A percentile compares a stretch with the other conserved stretches of the same genome.
These are phyloP conservation scores for Bonnemaisonia californica DNA, from an alignment of 31 red algal species.

Conservation along the genomic window DNA sequence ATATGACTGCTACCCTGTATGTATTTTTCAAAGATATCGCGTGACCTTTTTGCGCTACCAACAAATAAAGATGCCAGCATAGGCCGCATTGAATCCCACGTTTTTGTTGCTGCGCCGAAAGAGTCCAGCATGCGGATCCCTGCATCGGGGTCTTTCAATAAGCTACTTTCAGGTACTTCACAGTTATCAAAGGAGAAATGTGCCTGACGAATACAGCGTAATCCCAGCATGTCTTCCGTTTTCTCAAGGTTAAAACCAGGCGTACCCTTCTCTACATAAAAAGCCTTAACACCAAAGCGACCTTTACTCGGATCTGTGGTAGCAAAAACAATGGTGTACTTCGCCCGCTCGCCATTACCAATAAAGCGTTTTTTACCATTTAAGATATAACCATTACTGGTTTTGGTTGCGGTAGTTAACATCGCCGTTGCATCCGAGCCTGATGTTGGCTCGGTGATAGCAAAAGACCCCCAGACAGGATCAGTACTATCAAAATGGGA, in stretches of 20 bases:
- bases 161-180: too few relatives aligned
- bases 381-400: slow-evolving; percentile 6
- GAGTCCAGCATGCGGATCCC: too few relatives aligned
- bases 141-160: too few relatives aligned
- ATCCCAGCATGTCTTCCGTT: too few relatives aligned
- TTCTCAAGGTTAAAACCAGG: slow-evolving; percentile 4
- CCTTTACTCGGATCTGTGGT: slow-evolving; percentile 1
- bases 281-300: not conserved
- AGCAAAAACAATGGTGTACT: slow-evolving; percentile 19
- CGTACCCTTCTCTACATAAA: not conserved
- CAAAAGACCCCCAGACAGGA: not conserved
- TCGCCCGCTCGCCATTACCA: not conserved
- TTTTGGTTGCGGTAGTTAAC: slow-evolving; percentile 7
- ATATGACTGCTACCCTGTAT: too few relatives aligned
- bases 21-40: too few relatives aligned
- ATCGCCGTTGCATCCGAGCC: slow-evolving; percentile 11
- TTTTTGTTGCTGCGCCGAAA: too few relatives aligned
- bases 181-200: too few relatives aligned
- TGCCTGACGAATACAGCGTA: too few relatives aligned
- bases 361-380: slow-evolving; percentile 22
- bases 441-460: slow-evolving; percentile 4
- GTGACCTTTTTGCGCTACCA: too few relatives aligned
- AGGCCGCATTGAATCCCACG: too few relatives aligned
- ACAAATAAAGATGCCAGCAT: too few relatives aligned
- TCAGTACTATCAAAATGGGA: not conserved